Evolutionary conservation across 1,284 basidiomycete genomes (phyloP).

Genomic region (Omphalotus olearius): DNA sequence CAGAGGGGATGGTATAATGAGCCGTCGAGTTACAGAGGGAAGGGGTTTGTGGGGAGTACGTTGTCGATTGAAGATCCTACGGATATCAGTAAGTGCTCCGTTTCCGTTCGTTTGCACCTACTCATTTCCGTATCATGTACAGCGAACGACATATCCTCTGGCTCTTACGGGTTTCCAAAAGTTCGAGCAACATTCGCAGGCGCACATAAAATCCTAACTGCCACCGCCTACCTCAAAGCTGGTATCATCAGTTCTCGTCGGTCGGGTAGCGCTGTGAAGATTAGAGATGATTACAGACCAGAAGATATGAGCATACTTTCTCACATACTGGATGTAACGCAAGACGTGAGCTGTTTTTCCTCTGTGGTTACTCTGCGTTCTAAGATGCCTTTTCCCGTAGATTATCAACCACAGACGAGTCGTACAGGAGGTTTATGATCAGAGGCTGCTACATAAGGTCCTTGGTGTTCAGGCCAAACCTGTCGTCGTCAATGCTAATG

Average conservation of each 20-base stretch:
- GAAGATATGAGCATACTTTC: conserved; percentile 79
- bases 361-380: conserved; percentile 3
- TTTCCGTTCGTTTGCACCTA: conserved; percentile 8
- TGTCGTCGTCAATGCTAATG: conserved; percentile 17
- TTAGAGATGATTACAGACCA: conserved; percentile 44
- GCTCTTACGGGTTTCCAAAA: conserved; percentile 81
- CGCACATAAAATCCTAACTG: conserved; percentile 80
- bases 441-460: conserved; percentile 54
- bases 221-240: conserved; percentile 52
- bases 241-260: conserved; percentile 53
- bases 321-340: conserved; percentile 77
- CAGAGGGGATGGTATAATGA: conserved; percentile 67
- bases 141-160: conserved; percentile 93
- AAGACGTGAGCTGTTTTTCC: conserved; percentile 54
- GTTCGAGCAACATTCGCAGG: conserved; percentile 85
- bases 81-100: conserved; percentile 62
- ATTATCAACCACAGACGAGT: conserved; percentile 68
- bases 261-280: conserved; percentile 39
- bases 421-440: conserved; percentile 69
- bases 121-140: neutral
- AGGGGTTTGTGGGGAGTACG: conserved; percentile 49
- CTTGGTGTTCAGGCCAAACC: conserved; percentile 45
- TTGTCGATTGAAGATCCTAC: conserved; percentile 95
- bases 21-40: neutral
- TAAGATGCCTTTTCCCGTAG: conserved; percentile 28